Base-by-base conservation (phyloP, 1,139 yeast species). In the Geotrichum australiense region DNA sequence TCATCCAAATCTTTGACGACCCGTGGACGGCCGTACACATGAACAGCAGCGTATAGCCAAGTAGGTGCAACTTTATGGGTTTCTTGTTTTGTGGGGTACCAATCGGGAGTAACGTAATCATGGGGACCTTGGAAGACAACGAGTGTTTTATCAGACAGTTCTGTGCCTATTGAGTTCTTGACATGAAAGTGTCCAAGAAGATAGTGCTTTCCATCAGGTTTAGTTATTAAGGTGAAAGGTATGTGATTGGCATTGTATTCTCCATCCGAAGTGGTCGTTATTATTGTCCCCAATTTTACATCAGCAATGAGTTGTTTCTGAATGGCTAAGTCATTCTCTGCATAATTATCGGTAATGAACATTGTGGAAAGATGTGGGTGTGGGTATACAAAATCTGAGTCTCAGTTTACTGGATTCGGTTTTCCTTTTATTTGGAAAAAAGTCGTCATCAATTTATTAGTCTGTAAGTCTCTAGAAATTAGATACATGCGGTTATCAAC, bases 1-100 rank as follows among this genome's bases (percentile, higher is more conserved):
- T 65, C 69, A 11, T 62, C 58, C 15, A 49, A 53, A 21, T 51
- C 50, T 31, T 54, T 51, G 15, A 74, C 57, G 8, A 80, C 57
- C 15, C 49, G 63, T 7, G 81, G 70, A 33, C 58, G 68, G 3
- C 86, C 86, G 43, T 73, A 64, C 31, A 74, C 67, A 53, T 80
- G 85, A 28, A 74, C 79, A 3, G 76, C 62, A 1, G 76, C 78
- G 61, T 74, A 80, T 57, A 76, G 80, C 87, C 86, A 80, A 0
- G 87, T 80, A 10, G 86, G 85, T 7, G 78, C 87, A 30, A 68
- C 71, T 52, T 77, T 78, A 48, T 77, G 81, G 21, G 80, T 74
- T 39, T 68, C 69, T 2, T 55, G 53, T 49, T 68, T 63, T 59
- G 80, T 78, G 2, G 70, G 67, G 53, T 80, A 79, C 68, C 78